Percentiles rank a stretch among this genome's conserved stretches.
Evolutionary conservation across 202 grass and related monocot genomes (phyloP).

Genomic region (Brachypodium distachyon): DNA sequence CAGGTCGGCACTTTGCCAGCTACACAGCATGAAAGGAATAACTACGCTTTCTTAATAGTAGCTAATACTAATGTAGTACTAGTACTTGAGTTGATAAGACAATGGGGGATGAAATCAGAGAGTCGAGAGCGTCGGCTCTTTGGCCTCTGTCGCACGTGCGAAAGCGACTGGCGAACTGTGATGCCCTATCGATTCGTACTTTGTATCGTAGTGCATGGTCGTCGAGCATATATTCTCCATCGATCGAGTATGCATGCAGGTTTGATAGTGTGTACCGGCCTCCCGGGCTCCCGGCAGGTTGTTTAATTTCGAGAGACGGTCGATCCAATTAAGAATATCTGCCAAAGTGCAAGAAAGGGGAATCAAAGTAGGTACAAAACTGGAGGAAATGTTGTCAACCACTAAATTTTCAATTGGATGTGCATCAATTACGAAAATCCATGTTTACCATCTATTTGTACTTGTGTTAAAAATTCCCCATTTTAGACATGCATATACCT

Average conservation of each 20-base stretch:
- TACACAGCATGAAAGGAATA: not conserved
- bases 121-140: not conserved
- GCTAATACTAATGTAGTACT: not conserved
- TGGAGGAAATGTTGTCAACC: not conserved
- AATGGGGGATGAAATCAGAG: not conserved
- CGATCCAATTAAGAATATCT: not conserved
- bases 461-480: no score
- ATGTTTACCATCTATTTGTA: no score
- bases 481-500: no score
- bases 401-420: not conserved
- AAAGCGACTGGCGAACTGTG: not conserved
- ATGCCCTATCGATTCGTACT: no score
- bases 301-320: not conserved
- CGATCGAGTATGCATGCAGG: conserved; percentile 11
- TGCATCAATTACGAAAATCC: no score
- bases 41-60: not conserved
- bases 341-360: not conserved
- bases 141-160: not conserved
- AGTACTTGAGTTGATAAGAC: not conserved
- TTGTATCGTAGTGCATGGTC: not conserved
- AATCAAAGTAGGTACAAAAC: not conserved
- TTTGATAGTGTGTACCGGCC: conserved; percentile 22
- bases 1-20: not conserved
- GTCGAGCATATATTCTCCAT: not conserved
- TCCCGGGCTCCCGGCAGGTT: not conserved